Percentiles rank a stretch among this genome's conserved stretches.
Evolutionary conservation across 1,139 yeast genomes (phyloP).

Genomic region (Barnettozyma hawaiiensis): DNA sequence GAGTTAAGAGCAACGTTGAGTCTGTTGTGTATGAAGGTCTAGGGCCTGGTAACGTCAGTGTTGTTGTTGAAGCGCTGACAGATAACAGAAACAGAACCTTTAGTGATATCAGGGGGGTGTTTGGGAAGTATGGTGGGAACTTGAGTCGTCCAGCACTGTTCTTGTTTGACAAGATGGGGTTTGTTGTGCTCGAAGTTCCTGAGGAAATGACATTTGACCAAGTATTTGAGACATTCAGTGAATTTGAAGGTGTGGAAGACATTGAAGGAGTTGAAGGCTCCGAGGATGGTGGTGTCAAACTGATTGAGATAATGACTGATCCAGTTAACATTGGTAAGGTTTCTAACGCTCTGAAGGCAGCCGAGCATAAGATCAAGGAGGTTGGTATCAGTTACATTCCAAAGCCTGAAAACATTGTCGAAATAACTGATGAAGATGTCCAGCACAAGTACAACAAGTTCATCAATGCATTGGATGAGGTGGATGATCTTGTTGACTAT

Average conservation of each 20-base stretch:
- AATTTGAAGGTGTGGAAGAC: conserved; percentile 75
- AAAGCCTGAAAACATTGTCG: conserved; percentile 53
- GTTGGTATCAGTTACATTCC: conserved; percentile 67
- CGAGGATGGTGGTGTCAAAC: conserved; percentile 29
- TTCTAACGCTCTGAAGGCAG: conserved; percentile 49
- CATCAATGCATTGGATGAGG: conserved; percentile 55
- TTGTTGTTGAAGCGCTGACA: conserved; percentile 78
- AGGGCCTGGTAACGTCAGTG: conserved; percentile 89
- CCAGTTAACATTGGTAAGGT: conserved; percentile 57
- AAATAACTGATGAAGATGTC: conserved; percentile 48
- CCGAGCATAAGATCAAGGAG: conserved; percentile 56
- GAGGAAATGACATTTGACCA: conserved; percentile 47
- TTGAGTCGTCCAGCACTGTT: conserved; percentile 67
- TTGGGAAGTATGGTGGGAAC: conserved; percentile 64
- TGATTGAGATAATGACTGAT: conserved; percentile 45
- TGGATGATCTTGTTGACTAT: conserved; percentile 77
- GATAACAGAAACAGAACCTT: conserved; percentile 85
- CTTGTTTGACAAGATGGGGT: conserved; percentile 74
- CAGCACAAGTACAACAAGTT: conserved; percentile 52
- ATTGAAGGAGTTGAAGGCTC: conserved; percentile 48
- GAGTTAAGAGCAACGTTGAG: conserved; percentile 37
- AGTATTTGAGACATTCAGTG: conserved; percentile 68
- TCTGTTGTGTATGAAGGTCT: conserved; percentile 70
- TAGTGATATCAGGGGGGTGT: conserved; percentile 67
- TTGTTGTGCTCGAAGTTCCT: conserved; percentile 42